phyloP scores from a whole-genome alignment of 2,329 filamentous ascomycete species.

The Thielaviopsis populi region DNA sequence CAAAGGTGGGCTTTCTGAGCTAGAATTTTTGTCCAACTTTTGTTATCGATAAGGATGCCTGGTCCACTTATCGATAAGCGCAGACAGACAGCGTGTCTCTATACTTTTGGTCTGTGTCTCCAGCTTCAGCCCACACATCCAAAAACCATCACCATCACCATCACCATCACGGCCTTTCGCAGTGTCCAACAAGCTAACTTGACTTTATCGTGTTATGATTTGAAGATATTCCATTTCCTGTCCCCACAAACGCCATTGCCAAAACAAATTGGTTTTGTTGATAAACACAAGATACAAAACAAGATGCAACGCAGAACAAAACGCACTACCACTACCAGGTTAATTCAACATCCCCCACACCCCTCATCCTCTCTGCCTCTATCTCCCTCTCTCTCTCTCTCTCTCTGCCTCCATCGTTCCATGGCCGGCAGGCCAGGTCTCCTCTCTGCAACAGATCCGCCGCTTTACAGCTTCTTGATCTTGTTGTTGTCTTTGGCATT shows the following conservation, averaged over 20 bases:
- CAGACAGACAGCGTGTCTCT: background rate
- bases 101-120: background rate
- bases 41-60: slow-evolving; percentile 15
- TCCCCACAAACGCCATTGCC: slow-evolving; percentile 16
- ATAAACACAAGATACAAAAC: slow-evolving; percentile 11
- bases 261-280: slow-evolving; percentile 14
- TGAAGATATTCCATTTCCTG: slow-evolving; percentile 15
- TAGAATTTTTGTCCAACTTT: slow-evolving; percentile 14
- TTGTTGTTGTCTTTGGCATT: slow-evolving; percentile 33
- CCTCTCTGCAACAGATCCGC: background rate
- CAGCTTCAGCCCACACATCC: too few species aligned
- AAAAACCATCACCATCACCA: background rate
- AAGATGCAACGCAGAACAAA: slow-evolving; percentile 7
- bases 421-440: background rate
- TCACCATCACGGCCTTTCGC: background rate
- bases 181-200: background rate
- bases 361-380: too few species aligned
- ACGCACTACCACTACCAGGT: background rate
- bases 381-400: background rate
- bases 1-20: background rate
- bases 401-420: too few species aligned
- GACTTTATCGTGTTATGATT: slow-evolving; percentile 9
- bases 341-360: background rate
- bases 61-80: slow-evolving; percentile 9
- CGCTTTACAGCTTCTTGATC: slow-evolving; percentile 16